A percentile compares a stretch with the other conserved stretches of the same genome.
These are phyloP conservation scores for Pyricularia sp. DNA, from an alignment of 2,329 filamentous ascomycete genomes.

Conservation along the genomic window DNA sequence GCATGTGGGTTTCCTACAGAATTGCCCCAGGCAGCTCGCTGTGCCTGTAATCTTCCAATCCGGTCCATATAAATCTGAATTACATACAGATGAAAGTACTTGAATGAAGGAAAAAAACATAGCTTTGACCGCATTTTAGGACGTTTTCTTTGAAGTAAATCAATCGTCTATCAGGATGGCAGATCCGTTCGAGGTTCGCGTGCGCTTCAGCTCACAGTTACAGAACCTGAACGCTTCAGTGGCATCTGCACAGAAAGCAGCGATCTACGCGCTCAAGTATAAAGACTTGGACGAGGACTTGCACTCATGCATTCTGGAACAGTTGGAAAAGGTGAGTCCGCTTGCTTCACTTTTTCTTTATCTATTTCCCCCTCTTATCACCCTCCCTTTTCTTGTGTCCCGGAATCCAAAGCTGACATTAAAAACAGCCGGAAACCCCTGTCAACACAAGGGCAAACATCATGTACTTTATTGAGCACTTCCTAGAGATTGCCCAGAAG, in stretches of 20 bases:
- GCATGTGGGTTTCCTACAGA: background rate
- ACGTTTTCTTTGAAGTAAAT: background rate
- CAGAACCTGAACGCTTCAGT: constrained; percentile 87
- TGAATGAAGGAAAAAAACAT: background rate
- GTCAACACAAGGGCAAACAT: constrained; percentile 98
- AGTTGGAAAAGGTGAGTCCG: constrained; percentile 65
- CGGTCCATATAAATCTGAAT: background rate
- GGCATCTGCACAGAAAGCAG: constrained; percentile 81
- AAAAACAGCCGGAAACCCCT: constrained; percentile 50
- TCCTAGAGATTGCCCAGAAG: constrained; percentile 75
- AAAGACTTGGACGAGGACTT: constrained; percentile 93
- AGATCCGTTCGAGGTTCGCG: constrained; percentile 95
- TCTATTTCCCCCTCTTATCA: constrained; percentile 6
- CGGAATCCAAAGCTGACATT: constrained; percentile 6
- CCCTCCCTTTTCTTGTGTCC: background rate
- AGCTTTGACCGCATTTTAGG: background rate
- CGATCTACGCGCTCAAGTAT: constrained; percentile 90
- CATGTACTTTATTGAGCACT: constrained; percentile 97
- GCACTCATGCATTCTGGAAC: constrained; percentile 94
- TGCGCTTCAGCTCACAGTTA: constrained; percentile 88
- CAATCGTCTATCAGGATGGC: constrained; percentile 30
- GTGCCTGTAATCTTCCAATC: background rate
- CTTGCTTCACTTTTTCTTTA: constrained; percentile 3
- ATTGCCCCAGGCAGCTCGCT: background rate
- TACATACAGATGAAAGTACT: background rate